These are phyloP conservation scores for Parastagonospora avenae DNA, from an alignment of 2,329 filamentous ascomycete species.

Conservation along the genomic window DNA sequence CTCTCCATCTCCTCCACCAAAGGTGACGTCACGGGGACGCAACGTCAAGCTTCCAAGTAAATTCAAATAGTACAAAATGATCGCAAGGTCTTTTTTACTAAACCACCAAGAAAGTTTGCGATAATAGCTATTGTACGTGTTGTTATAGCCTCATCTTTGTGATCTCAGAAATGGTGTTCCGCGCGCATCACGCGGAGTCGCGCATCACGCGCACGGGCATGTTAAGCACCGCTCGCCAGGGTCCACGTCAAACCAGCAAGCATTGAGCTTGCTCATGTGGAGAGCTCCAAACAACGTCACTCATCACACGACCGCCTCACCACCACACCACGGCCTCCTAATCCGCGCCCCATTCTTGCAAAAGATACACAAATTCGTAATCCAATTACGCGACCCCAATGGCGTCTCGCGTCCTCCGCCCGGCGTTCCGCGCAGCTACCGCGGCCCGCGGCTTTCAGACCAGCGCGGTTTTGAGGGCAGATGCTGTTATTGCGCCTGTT, in stretches of 20 bases:
- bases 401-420: conserved; percentile 51
- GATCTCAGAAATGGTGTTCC: too few species aligned
- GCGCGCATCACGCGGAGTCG: too few species aligned
- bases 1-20: too few species aligned
- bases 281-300: conserved; percentile 9
- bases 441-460: conserved; percentile 49
- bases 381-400: conserved; percentile 36
- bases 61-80: too few species aligned
- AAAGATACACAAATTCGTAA: neutral
- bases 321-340: neutral
- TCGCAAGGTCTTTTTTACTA: too few species aligned
- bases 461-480: conserved; percentile 37
- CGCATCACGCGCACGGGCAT: neutral
- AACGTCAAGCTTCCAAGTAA: too few species aligned
- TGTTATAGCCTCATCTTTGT: too few species aligned
- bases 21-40: too few species aligned
- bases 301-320: conserved; percentile 14
- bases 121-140: too few species aligned
- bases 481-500: conserved; percentile 51
- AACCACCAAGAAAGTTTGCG: too few species aligned
- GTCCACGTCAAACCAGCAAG: neutral
- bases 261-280: conserved; percentile 3
- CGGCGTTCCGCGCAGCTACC: conserved; percentile 44
- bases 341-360: neutral
- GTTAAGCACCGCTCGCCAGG: neutral